Evolutionary conservation across 2,329 filamentous ascomycete genomes (phyloP).

Genomic region (Pestalotiopsis fici): DNA sequence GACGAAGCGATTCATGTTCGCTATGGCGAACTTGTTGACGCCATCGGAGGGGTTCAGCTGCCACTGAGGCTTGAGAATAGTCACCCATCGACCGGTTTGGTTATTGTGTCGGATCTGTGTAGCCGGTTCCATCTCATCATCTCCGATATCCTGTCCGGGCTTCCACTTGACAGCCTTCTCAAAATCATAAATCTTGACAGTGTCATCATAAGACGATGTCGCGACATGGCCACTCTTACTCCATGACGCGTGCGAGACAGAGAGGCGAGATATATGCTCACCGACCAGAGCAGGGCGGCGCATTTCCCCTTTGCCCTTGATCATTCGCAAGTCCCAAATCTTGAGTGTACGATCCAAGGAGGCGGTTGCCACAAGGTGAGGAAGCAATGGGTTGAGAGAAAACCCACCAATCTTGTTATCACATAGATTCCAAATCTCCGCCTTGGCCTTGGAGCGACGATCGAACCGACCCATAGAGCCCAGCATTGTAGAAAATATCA

Average conservation of each 20-base stretch:
- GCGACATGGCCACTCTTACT: slow-evolving; percentile 82
- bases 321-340: slow-evolving; percentile 83
- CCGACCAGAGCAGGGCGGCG: slow-evolving; percentile 71
- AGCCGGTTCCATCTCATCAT: slow-evolving; percentile 67
- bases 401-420: slow-evolving; percentile 98
- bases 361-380: slow-evolving; percentile 85
- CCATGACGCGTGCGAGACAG: slow-evolving; percentile 92
- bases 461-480: slow-evolving; percentile 84
- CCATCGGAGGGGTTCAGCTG: slow-evolving; percentile 76
- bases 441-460: slow-evolving; percentile 59
- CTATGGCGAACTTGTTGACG: slow-evolving; percentile 86
- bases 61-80: slow-evolving; percentile 83
- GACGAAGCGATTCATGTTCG: slow-evolving; percentile 97
- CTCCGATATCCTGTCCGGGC: slow-evolving; percentile 56
- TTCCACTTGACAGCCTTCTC: slow-evolving; percentile 61
- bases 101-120: slow-evolving; percentile 83
- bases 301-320: slow-evolving; percentile 62
- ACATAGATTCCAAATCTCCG: slow-evolving; percentile 72
- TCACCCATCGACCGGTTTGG: slow-evolving; percentile 93
- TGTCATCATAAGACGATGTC: slow-evolving; percentile 93
- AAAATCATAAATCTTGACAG: slow-evolving; percentile 88
- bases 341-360: slow-evolving; percentile 87
- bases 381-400: slow-evolving; percentile 75
- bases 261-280: slow-evolving; percentile 79
- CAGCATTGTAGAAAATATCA: slow-evolving; percentile 87